phyloP scores from a whole-genome alignment of 2,329 filamentous ascomycete genomes.

The Kalmusia sp. region DNA sequence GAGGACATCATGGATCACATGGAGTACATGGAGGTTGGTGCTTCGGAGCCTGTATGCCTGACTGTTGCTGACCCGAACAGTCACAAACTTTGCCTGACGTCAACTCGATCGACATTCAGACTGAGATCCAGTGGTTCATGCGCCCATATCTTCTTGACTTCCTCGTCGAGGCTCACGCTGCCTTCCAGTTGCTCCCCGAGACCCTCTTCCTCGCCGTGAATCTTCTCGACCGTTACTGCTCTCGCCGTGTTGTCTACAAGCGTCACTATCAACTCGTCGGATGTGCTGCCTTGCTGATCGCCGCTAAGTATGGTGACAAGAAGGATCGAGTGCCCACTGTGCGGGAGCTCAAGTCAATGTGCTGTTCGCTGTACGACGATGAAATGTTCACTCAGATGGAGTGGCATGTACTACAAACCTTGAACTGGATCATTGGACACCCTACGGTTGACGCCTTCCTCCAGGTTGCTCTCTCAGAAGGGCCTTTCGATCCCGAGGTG shows the following conservation, averaged over 20 bases:
- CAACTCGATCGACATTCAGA: conserved; percentile 97
- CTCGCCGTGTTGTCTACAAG: conserved; percentile 97
- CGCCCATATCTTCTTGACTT: conserved; percentile 97
- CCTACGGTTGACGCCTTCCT: conserved; percentile 95
- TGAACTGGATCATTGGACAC: conserved; percentile 95
- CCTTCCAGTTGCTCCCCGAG: conserved; percentile 91
- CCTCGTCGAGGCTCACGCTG: conserved; percentile 93
- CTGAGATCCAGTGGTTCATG: conserved; percentile 99
- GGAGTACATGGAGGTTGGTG: conserved; percentile 86
- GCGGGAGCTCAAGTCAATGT: conserved; percentile 97
- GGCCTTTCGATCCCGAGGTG: conserved; percentile 78
- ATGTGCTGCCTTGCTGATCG: conserved; percentile 93
- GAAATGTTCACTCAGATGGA: conserved; percentile 99
- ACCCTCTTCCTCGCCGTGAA: conserved; percentile 97
- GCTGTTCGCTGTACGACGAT: conserved; percentile 96
- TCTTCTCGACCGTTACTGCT: conserved; percentile 96
- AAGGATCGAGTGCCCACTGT: conserved; percentile 99
- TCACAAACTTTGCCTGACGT: conserved; percentile 92
- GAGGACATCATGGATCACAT: conserved; percentile 95
- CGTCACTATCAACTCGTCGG: conserved; percentile 98
- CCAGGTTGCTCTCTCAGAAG: conserved; percentile 82
- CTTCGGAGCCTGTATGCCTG: conserved; percentile 11
- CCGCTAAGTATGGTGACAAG: conserved; percentile 97
- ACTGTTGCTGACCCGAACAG: conserved; percentile 49
- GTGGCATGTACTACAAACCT: conserved; percentile 97